phyloP scores from a whole-genome alignment of 2,329 filamentous ascomycete genomes.

The Chrysoporthe cubensis region DNA sequence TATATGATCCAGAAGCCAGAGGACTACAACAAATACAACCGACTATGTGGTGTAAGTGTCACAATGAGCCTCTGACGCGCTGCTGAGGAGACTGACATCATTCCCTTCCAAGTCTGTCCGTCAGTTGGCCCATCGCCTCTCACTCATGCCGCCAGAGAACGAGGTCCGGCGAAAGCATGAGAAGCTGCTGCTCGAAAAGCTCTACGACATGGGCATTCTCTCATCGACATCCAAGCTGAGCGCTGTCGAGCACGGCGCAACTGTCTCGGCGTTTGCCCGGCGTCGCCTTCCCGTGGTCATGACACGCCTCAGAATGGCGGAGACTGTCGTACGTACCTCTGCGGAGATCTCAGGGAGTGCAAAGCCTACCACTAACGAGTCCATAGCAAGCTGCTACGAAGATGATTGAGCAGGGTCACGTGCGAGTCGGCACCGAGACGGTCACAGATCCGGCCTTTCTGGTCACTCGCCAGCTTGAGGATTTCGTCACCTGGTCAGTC shows the following conservation, averaged over 20 bases:
- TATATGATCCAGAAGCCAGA: conserved; percentile 91
- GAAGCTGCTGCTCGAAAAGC: conserved; percentile 83
- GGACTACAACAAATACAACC: conserved; percentile 74
- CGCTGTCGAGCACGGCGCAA: conserved; percentile 84
- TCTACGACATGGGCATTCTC: conserved; percentile 90
- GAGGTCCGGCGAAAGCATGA: conserved; percentile 83
- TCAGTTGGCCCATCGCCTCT: conserved; percentile 86
- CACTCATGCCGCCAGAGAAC: conserved; percentile 79
- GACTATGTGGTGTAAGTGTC: conserved; percentile 66
- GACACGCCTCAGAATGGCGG: conserved; percentile 88
- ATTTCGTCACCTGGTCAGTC: conserved; percentile 95
- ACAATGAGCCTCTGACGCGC: not conserved
- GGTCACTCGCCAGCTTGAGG: conserved; percentile 88
- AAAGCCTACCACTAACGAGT: not conserved
- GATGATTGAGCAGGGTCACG: conserved; percentile 93
- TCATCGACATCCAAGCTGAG: conserved; percentile 76
- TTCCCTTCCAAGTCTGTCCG: conserved; percentile 68
- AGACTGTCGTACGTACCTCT: conserved; percentile 64
- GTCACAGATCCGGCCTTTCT: conserved; percentile 89
- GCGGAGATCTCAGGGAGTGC: not conserved
- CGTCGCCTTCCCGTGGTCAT: conserved; percentile 85
- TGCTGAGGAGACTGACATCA: conserved; percentile 17
- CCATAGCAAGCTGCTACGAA: conserved; percentile 71
- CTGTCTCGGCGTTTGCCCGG: conserved; percentile 86
- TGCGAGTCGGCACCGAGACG: conserved; percentile 87